Conservation (phyloP, 2,329 filamentous ascomycete species). For the Exophiala bonariae region DNA sequence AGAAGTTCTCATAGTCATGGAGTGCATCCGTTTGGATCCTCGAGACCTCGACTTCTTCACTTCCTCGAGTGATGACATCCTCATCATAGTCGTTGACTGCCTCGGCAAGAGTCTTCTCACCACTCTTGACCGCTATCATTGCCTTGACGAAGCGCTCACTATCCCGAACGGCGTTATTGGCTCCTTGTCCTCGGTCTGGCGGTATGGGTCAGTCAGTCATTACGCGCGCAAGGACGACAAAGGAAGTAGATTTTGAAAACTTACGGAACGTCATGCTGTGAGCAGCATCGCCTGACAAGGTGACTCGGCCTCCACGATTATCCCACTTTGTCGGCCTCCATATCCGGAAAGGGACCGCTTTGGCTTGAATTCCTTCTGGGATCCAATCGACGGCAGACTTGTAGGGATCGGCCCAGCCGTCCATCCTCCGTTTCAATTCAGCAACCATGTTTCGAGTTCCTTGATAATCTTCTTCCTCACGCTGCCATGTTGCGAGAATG, state of each 20-base stretch:
- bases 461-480: slow-evolving; percentile 7
- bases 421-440: slow-evolving; percentile 23
- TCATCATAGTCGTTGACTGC: slow-evolving; percentile 22
- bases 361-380: slow-evolving; percentile 23
- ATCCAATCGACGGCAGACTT: slow-evolving; percentile 22
- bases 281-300: slow-evolving; percentile 62
- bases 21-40: slow-evolving; percentile 19
- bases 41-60: slow-evolving; percentile 21
- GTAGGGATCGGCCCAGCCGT: slow-evolving; percentile 23
- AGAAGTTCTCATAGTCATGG: slow-evolving; percentile 19
- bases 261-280: slow-evolving; percentile 46
- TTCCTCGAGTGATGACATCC: slow-evolving; percentile 18
- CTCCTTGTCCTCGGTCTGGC: slow-evolving; percentile 24
- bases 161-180: slow-evolving; percentile 24
- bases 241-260: slow-evolving; percentile 40
- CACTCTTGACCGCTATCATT: slow-evolving; percentile 20
- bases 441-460: slow-evolving; percentile 23
- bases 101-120: slow-evolving; percentile 13
- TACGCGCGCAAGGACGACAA: too few relatives aligned
- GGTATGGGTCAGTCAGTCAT: too few relatives aligned
- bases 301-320: slow-evolving; percentile 36
- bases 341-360: slow-evolving; percentile 25
- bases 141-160: slow-evolving; percentile 20
- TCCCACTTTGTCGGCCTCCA: slow-evolving; percentile 30
- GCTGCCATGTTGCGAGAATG: slow-evolving; percentile 22